phyloP scores from a whole-genome alignment of 345 rosid genomes.

The Chamaenerion angustifolium region DNA sequence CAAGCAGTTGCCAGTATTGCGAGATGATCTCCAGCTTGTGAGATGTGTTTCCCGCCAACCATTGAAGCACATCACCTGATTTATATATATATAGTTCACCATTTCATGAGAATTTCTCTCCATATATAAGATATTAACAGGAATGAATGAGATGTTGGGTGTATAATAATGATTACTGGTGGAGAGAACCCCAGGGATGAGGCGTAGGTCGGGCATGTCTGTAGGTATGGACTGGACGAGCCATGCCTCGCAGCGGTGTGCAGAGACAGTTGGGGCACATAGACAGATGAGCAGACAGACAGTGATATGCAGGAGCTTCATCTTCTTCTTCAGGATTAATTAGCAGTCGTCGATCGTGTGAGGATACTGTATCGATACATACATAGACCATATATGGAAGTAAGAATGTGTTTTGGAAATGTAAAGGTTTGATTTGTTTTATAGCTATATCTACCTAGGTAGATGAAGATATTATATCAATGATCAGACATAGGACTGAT shows the following conservation, averaged over 20 bases:
- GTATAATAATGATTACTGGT: conserved; percentile 27
- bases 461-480: no score
- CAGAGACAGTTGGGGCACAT: conserved; percentile 11
- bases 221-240: conserved; percentile 91
- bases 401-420: no score
- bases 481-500: no score
- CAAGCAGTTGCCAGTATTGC: conserved; percentile 72
- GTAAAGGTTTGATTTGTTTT: no score
- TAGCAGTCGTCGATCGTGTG: no score
- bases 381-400: no score
- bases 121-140: no score
- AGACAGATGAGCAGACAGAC: conserved; percentile 10
- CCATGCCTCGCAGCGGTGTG: conserved; percentile 69
- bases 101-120: no score
- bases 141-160: no score
- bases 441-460: no score
- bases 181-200: conserved; percentile 58
- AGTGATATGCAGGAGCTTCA: conserved; percentile 2
- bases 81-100: neutral
- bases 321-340: neutral
- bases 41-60: conserved; percentile 68
- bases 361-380: no score
- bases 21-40: conserved; percentile 57
- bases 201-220: conserved; percentile 65
- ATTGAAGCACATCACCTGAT: conserved; percentile 59